A percentile compares a stretch with the other conserved stretches of the same genome.
phyloP scores from a whole-genome alignment of 768 basidiomycete genomes.

The Aureoboletus auriporus region DNA sequence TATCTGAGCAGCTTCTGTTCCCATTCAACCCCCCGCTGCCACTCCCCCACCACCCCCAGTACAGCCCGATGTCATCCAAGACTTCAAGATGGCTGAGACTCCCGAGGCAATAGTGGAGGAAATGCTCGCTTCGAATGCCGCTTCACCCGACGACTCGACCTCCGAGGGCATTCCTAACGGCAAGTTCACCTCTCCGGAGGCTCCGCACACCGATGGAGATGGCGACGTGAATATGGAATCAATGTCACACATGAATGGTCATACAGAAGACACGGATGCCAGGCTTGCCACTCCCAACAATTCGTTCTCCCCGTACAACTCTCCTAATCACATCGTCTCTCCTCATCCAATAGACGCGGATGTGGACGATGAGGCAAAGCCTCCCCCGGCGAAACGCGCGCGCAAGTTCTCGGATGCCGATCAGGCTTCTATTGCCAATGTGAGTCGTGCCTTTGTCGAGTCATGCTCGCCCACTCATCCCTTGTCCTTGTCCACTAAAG shows the following conservation, averaged over 20 bases:
- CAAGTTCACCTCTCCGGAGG: slow-evolving; percentile 31
- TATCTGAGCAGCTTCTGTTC: slow-evolving; percentile 38
- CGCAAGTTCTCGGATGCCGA: slow-evolving; percentile 74
- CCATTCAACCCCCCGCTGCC: slow-evolving; percentile 41
- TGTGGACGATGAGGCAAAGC: slow-evolving; percentile 49
- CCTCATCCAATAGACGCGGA: slow-evolving; percentile 24
- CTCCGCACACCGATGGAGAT: slow-evolving; percentile 19
- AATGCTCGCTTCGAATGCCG: slow-evolving; percentile 6
- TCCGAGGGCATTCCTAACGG: slow-evolving; percentile 16
- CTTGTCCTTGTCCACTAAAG: slow-evolving; percentile 37
- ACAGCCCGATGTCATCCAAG: slow-evolving; percentile 42
- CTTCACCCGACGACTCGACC: slow-evolving; percentile 8
- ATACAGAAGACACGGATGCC: slow-evolving; percentile 4
- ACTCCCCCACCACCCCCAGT: slow-evolving; percentile 46
- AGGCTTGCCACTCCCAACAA: slow-evolving; percentile 24
- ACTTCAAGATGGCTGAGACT: slow-evolving; percentile 52
- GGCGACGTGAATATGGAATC: slow-evolving; percentile 32
- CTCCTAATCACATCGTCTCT: slow-evolving; percentile 29
- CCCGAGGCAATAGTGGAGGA: slow-evolving; percentile 17
- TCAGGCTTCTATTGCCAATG: slow-evolving; percentile 68
- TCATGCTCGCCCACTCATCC: slow-evolving; percentile 50
- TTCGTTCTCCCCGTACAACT: slow-evolving; percentile 32
- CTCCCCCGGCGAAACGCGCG: slow-evolving; percentile 81
- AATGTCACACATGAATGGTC: slow-evolving; percentile 23
- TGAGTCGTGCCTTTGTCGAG: slow-evolving; percentile 53